These are phyloP conservation scores for Thermoascus crustaceus DNA, from an alignment of 2,329 filamentous ascomycete genomes.

Conservation along the genomic window DNA sequence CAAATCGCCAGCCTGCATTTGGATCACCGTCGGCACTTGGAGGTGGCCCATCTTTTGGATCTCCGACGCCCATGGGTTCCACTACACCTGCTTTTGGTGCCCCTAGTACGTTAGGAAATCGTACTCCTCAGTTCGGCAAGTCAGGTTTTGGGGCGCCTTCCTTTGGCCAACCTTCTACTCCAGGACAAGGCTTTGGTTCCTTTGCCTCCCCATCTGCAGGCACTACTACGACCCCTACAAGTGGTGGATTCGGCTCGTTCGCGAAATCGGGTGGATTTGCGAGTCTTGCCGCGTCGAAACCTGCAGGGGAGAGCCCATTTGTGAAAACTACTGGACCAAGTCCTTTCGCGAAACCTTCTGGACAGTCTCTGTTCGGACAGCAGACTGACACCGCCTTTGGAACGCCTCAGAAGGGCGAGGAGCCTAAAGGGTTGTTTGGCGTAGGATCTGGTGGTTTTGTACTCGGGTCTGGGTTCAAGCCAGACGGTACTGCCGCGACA, in stretches of 20 bases:
- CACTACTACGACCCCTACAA: constrained; percentile 4
- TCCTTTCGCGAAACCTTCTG: constrained; percentile 23
- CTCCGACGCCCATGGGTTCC: constrained; percentile 18
- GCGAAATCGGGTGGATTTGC: constrained; percentile 19
- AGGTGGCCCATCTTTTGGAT: constrained; percentile 27
- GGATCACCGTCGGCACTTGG: constrained; percentile 19
- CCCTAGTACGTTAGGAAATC: constrained; percentile 24
- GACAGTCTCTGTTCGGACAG: constrained; percentile 23
- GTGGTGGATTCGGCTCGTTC: constrained; percentile 29
- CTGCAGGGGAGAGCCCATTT: constrained; percentile 18
- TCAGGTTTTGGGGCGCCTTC: constrained; percentile 18
- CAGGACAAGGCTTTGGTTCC: constrained; percentile 8
- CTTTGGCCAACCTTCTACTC: constrained; percentile 9
- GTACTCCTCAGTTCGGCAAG: constrained; percentile 25
- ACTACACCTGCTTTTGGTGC: constrained; percentile 26
- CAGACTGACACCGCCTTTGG: constrained; percentile 18
- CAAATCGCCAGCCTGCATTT: constrained; percentile 18
- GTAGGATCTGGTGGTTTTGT: constrained; percentile 27
- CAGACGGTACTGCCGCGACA: constrained; percentile 31
- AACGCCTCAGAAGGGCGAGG: constrained; percentile 16
- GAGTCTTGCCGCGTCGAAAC: constrained; percentile 17
- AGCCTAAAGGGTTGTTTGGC: constrained; percentile 23
- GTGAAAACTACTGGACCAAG: constrained; percentile 16
- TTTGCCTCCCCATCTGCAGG: constrained; percentile 7
- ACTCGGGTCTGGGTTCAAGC: constrained; percentile 38